phyloP scores from a whole-genome alignment of 352 stramenopile species.

The Plasmopara halstedii region DNA sequence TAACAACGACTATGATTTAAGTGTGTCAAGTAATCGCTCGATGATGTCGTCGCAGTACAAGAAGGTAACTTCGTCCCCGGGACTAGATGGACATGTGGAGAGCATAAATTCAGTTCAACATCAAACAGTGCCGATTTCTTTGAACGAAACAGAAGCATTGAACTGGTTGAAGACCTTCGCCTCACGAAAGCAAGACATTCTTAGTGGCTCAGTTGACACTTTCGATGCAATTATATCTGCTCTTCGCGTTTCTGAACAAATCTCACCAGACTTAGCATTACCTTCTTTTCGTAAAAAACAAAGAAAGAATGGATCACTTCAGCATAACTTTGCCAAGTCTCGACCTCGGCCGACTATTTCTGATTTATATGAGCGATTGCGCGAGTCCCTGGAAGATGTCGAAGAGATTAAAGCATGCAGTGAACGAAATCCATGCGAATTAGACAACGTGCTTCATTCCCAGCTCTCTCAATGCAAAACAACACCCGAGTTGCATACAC shows the following conservation, averaged over 20 bases:
- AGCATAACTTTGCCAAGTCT: too few relatives aligned
- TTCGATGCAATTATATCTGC: constrained; percentile 3
- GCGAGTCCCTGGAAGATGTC: constrained; percentile 17
- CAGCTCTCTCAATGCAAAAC: constrained; percentile 1
- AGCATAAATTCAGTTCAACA: constrained; percentile 2
- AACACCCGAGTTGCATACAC: background rate
- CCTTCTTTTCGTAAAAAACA: background rate
- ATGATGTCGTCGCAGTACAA: background rate
- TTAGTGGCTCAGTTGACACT: constrained; percentile 27
- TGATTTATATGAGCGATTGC: constrained; percentile 22
- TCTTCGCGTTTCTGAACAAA: background rate
- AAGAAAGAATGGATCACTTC: too few relatives aligned
- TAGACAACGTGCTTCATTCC: constrained; percentile 8
- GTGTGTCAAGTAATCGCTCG: constrained; percentile 4
- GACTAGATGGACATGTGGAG: background rate
- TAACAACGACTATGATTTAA: too few relatives aligned
- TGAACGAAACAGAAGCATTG: constrained; percentile 24
- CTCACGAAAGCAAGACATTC: constrained; percentile 60
- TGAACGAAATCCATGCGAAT: background rate
- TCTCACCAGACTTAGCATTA: background rate
- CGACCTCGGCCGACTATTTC: constrained; percentile 1
- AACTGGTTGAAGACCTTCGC: constrained; percentile 57
- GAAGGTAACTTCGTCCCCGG: background rate
- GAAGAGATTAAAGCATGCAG: constrained; percentile 9
- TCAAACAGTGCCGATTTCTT: background rate